Conservation (phyloP, 2,329 filamentous ascomycete species). For the Alternaria longipes region DNA sequence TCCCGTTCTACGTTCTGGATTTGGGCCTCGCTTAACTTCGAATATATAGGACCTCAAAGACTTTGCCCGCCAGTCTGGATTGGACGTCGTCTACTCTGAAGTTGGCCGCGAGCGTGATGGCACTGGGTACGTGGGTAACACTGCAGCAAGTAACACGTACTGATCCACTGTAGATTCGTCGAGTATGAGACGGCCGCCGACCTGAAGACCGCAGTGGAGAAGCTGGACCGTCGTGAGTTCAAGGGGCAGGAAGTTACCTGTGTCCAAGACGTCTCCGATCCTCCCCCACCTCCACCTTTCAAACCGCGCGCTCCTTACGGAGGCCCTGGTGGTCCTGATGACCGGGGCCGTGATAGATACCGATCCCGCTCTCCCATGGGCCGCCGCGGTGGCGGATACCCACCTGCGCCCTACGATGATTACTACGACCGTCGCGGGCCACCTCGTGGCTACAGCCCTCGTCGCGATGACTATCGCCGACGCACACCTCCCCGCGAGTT, state of each 20-base stretch:
- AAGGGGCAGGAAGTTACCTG: conserved; percentile 89
- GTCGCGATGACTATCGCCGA: conserved; percentile 86
- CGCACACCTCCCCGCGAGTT: conserved; percentile 82
- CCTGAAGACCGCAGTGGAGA: conserved; percentile 89
- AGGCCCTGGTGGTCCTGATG: conserved; percentile 61
- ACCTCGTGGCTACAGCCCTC: conserved; percentile 83
- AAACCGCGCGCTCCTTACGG: conserved; percentile 47
- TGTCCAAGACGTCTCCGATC: conserved; percentile 76
- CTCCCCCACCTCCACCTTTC: conserved; percentile 49
- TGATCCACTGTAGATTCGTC: conserved; percentile 74
- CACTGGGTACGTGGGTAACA: conserved; percentile 74
- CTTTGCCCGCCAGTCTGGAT: conserved; percentile 94
- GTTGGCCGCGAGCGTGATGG: conserved; percentile 91
- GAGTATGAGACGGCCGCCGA: conserved; percentile 96
- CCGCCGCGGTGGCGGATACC: conserved; percentile 67
- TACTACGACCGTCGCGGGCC: conserved; percentile 82
- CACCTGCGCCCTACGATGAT: conserved; percentile 70
- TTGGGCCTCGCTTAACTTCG: conserved; percentile 77
- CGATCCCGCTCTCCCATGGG: conserved; percentile 78
- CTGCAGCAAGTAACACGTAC: background rate
- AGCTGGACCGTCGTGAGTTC: conserved; percentile 91
- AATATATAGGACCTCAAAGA: conserved; percentile 97
- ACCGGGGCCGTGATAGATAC: conserved; percentile 75
- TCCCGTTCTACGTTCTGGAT: conserved; percentile 46
- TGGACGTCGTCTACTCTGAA: conserved; percentile 98